Conservation (phyloP, 2,329 filamentous ascomycete genomes). For the Trichoderma sp. region DNA sequence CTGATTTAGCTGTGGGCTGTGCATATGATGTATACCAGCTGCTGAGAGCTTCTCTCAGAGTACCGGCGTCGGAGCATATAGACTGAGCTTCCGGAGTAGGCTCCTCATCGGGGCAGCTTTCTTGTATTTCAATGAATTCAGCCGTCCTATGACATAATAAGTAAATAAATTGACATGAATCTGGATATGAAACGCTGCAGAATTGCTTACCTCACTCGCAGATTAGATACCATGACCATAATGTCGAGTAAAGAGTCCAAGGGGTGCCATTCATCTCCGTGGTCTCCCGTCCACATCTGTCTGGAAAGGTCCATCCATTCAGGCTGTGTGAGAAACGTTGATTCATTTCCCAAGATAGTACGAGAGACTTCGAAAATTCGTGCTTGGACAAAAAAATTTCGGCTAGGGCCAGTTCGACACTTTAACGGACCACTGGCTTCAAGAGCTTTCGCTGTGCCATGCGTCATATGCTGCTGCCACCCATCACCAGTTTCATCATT, state of each 20-base stretch:
- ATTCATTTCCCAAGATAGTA: conserved; percentile 27
- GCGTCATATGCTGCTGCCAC: conserved; percentile 36
- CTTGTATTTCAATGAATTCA: not conserved
- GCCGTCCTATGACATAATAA: not conserved
- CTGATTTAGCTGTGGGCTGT: not conserved
- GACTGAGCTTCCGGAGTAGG: not conserved
- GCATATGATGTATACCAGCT: conserved; percentile 22
- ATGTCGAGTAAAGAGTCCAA: conserved; percentile 32
- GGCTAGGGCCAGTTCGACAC: conserved; percentile 25
- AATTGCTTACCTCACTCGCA: conserved; percentile 31
- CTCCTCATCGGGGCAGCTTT: not conserved
- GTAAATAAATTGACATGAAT: not conserved
- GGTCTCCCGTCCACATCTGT: not conserved
- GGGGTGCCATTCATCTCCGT: not conserved
- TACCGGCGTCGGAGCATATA: not conserved
- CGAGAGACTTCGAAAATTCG: conserved; percentile 27
- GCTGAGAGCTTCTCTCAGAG: conserved; percentile 14
- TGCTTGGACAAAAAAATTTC: conserved; percentile 31
- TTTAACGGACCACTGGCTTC: conserved; percentile 29
- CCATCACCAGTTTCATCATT: conserved; percentile 31
- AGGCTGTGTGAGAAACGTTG: conserved; percentile 25
- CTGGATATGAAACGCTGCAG: not conserved
- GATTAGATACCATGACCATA: conserved; percentile 30
- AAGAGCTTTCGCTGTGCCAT: conserved; percentile 33
- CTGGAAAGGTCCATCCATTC: conserved; percentile 23